Evolutionary conservation across 345 rosid species (phyloP).

Genomic region (Pugionium cornutum): DNA sequence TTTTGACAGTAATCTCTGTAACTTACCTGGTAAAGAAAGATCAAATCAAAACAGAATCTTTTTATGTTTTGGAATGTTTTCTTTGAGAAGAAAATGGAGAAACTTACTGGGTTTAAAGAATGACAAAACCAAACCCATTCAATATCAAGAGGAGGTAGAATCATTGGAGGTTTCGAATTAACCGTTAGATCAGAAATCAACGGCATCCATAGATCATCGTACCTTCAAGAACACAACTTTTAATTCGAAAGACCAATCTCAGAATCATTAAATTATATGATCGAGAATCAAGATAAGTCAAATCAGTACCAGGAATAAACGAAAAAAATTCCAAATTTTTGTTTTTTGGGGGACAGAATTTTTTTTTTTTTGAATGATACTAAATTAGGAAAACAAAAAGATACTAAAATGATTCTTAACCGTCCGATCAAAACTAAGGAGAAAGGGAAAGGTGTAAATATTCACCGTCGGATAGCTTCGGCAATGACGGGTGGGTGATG

Average conservation of each 20-base stretch:
- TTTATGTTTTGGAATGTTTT: too few species aligned
- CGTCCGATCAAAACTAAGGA: constrained; percentile 21
- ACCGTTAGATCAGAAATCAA: constrained; percentile 71
- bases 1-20: constrained; percentile 67
- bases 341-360: too few species aligned
- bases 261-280: background rate
- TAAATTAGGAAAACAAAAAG: too few species aligned
- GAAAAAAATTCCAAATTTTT: background rate
- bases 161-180: constrained; percentile 60
- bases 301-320: background rate
- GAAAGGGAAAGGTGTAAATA: background rate
- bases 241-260: constrained; percentile 12
- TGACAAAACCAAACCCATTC: constrained; percentile 99
- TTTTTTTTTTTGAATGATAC: too few species aligned
- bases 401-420: background rate
- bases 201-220: constrained; percentile 96
- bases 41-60: constrained; percentile 4
- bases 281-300: background rate
- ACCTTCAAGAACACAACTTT: constrained; percentile 47
- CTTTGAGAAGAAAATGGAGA: constrained; percentile 12
- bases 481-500: constrained; percentile 51
- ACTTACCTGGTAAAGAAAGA: constrained; percentile 46
- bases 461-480: constrained; percentile 80
- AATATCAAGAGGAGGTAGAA: constrained; percentile 87
- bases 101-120: constrained; percentile 74